Base-by-base conservation (phyloP, 305 asterid genomes). In the Striga hermonthica region DNA sequence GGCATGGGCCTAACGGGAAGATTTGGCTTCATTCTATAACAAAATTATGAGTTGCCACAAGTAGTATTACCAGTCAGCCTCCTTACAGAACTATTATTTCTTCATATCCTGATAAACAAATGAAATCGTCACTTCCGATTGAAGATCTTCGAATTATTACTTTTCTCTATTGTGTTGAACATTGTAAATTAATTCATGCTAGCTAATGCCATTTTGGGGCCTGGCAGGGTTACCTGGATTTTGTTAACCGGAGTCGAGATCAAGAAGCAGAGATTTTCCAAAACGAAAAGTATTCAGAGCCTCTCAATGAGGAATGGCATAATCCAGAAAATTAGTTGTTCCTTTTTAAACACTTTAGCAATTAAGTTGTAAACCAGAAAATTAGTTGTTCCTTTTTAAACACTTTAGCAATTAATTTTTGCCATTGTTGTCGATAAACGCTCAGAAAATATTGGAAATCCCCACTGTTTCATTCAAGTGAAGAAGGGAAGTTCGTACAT, bases 181-280 rank as follows among this genome's bases (percentile, higher is more conserved):
- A 12, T 44, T 22, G 54, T 15, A 41, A 7, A 56, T 50, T 45
- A 50, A 44, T 69, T 31, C 2, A 52, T 62, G 41, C 43, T 5
- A 49, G 55, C 57, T 44, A 71, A 15, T 43, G 22, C 35, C 34
- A 31, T 28, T 64, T 37, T 22, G 48, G 53, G 57, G 28, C 34
- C 4, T 74, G 74, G 63, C 74, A 80, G 83, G 83, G 75, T 4
- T 74, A 72, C 78, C 60, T 80, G 75, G 84, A 80, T 70, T 80
- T 62, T 35, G 76, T 67, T 60, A 72, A 73, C 65, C 57, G 76
- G 65, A 62, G 47, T 66, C 68, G 57, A 57, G 76, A 11, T 64
- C 55, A 45, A 37, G 65, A 64, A 72, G 57, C 15, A 38, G 60
- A 58, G 62, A 43, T 11, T 22, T 22, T 56, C 31, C 35, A 36